A percentile compares a stretch with the other conserved stretches of the same genome.
Evolutionary conservation across 306 rosid genomes (phyloP).

Genomic region (Rosa multiflora): DNA sequence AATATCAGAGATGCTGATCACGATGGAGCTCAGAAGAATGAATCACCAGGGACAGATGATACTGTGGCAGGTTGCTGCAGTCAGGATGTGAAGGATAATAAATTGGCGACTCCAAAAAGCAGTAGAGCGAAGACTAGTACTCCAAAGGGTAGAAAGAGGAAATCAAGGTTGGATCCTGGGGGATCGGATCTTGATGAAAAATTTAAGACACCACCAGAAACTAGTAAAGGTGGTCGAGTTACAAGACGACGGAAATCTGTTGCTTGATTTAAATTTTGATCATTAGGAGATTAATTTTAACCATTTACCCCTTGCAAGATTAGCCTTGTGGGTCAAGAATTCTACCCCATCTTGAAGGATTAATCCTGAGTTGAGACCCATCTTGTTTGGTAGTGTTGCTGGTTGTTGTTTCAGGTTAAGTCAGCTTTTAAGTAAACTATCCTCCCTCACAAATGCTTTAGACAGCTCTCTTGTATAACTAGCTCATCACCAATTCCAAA

Average conservation of each 20-base stretch:
- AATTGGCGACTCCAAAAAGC: conserved; percentile 25
- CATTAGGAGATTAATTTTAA: conserved; percentile 21
- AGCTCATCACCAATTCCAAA: neutral
- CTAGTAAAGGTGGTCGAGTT: conserved; percentile 31
- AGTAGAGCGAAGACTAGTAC: conserved; percentile 36
- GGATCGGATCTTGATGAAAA: conserved; percentile 30
- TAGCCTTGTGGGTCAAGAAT: conserved; percentile 25
- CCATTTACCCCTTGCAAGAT: conserved; percentile 31
- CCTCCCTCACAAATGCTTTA: neutral
- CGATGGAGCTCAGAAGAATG: conserved; percentile 29
- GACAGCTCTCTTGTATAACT: neutral
- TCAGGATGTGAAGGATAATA: conserved; percentile 25
- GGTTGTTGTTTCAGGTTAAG: conserved; percentile 28
- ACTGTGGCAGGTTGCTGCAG: conserved; percentile 20
- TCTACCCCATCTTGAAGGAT: conserved; percentile 16
- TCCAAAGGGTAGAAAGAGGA: conserved; percentile 54
- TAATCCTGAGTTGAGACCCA: conserved; percentile 19
- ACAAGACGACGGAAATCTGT: conserved; percentile 50
- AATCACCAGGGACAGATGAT: conserved; percentile 13
- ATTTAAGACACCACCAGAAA: conserved; percentile 22
- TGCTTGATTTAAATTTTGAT: conserved; percentile 34
- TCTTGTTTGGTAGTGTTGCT: conserved; percentile 15
- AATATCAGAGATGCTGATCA: conserved; percentile 14
- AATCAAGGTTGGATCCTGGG: conserved; percentile 45
- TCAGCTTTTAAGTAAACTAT: neutral